These are phyloP conservation scores for Monosporascus ibericus DNA, from an alignment of 2,329 filamentous ascomycete genomes.

Conservation along the genomic window DNA sequence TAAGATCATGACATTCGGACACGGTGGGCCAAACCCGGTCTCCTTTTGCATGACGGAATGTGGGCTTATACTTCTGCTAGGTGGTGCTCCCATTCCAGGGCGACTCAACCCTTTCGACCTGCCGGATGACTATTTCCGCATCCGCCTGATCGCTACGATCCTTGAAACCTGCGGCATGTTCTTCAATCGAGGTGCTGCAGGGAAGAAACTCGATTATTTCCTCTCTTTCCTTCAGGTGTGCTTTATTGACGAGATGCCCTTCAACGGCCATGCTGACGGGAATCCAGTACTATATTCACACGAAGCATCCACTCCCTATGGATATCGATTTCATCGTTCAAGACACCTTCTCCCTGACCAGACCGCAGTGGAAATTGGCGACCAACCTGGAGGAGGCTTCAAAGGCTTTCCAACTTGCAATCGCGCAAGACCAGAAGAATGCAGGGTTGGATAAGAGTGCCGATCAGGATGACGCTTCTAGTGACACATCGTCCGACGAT, in stretches of 20 bases:
- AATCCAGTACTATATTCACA: slow-evolving; percentile 80
- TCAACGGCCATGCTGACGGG: slow-evolving; percentile 10
- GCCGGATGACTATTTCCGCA: slow-evolving; percentile 93
- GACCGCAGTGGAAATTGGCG: slow-evolving; percentile 89
- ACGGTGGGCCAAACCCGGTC: slow-evolving; percentile 44
- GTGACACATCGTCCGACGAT: slow-evolving; percentile 69
- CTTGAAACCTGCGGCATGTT: slow-evolving; percentile 95
- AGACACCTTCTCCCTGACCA: slow-evolving; percentile 77
- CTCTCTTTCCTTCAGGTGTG: slow-evolving; percentile 82
- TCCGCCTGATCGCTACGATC: slow-evolving; percentile 81
- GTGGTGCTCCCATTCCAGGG: slow-evolving; percentile 75
- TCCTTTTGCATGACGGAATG: not conserved
- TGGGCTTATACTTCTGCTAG: slow-evolving; percentile 29
- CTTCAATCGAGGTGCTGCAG: slow-evolving; percentile 86
- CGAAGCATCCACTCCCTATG: slow-evolving; percentile 86
- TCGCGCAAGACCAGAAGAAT: slow-evolving; percentile 82
- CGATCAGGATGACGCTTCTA: slow-evolving; percentile 69
- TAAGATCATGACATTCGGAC: slow-evolving; percentile 87
- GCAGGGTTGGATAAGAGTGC: slow-evolving; percentile 61
- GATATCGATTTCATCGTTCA: slow-evolving; percentile 96
- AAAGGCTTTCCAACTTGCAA: slow-evolving; percentile 77
- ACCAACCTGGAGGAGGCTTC: slow-evolving; percentile 76
- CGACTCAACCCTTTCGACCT: slow-evolving; percentile 73
- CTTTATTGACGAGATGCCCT: slow-evolving; percentile 3
- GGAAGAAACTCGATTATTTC: slow-evolving; percentile 98